Evolutionary conservation across 176 grass and related monocot genomes (phyloP), one percentile per base, ranked within the genome.

Genomic region (Guadua angustifolia): DNA sequence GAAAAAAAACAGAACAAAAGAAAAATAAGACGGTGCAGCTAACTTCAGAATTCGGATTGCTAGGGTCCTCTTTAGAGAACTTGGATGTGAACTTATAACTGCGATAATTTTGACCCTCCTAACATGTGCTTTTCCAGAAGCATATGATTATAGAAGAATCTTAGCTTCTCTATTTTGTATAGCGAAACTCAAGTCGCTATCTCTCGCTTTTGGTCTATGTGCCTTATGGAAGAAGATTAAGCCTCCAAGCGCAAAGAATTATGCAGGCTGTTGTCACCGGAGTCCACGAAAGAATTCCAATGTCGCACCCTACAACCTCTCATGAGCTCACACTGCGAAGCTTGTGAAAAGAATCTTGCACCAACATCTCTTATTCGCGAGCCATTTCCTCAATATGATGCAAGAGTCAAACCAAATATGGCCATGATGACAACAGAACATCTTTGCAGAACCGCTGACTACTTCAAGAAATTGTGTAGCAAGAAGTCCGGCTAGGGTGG

Each of bases 381-480:
- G 21, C 90, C 95, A 38, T 55, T 91, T 60, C 92, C 95, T 92
- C 95, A 97, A 42, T 89, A 94, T 43, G 92, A 97, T 66, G 88
- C 95, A 65, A 97, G 86, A 26, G 90, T 91, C 59, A 97, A 82
- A 88, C 95, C 95, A 73, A 94, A 88, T 88, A 97, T 91, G 26
- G 92, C 95, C 95, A 97, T 97, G 50, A 94, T 78, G 6, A 94
- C 95, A 44, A 97, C 95, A 9, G 95, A 97, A 19, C 92, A 94
- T 63, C 95, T n/a, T n/a, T 19, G 95, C 92, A 9, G 95, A 80
- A 97, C 95, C 57, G 95, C 52, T 97, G 95, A 50, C 83, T 97
- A 38, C 75, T 90, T 80, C 95, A 35, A 97, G 84, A 81, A 94
- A 97, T 40, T 97, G 95, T 43, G 95, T 91, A 51, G 95, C 95